Percentiles rank a stretch among this genome's conserved stretches.
Evolutionary conservation across 192 early-diverging fungal species (phyloP).

Genomic region (Coemansia sp.): DNA sequence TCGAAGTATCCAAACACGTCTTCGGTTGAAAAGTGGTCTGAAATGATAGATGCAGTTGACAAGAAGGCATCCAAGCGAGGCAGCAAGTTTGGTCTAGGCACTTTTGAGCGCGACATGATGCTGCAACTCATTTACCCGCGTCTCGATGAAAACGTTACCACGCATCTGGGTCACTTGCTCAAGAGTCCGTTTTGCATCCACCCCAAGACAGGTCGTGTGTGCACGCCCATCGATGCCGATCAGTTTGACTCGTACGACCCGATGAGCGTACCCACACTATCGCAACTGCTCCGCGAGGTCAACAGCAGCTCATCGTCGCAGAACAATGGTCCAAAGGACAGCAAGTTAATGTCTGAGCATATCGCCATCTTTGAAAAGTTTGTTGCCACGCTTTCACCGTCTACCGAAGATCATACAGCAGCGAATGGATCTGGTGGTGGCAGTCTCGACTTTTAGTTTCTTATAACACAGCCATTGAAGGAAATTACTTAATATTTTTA

Average conservation of each 20-base stretch:
- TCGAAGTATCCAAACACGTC: constrained; percentile 28
- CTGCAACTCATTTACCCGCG: constrained; percentile 93
- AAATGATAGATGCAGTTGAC: constrained; percentile 43
- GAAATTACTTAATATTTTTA: no score
- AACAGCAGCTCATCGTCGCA: constrained; percentile 24
- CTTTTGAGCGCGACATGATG: constrained; percentile 67
- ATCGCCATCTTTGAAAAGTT: constrained; percentile 68
- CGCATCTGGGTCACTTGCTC: constrained; percentile 89
- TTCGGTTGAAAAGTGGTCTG: constrained; percentile 50
- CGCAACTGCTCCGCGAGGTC: constrained; percentile 64
- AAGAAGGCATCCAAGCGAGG: constrained; percentile 29
- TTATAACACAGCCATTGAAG: neutral
- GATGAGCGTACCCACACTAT: constrained; percentile 68
- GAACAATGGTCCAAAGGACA: constrained; percentile 20
- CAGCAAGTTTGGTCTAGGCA: constrained; percentile 36
- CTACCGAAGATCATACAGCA: neutral
- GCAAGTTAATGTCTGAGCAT: constrained; percentile 57
- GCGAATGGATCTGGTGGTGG: no score
- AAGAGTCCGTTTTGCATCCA: constrained; percentile 98
- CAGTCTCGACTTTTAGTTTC: constrained; percentile 37
- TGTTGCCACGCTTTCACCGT: constrained; percentile 42
- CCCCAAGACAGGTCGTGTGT: constrained; percentile 91
- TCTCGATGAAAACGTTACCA: constrained; percentile 89
- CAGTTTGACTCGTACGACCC: constrained; percentile 85
- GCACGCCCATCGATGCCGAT: constrained; percentile 84